These are phyloP conservation scores for Butyriboletus appendiculatus DNA, from an alignment of 1,284 basidiomycete genomes.

Conservation along the genomic window DNA sequence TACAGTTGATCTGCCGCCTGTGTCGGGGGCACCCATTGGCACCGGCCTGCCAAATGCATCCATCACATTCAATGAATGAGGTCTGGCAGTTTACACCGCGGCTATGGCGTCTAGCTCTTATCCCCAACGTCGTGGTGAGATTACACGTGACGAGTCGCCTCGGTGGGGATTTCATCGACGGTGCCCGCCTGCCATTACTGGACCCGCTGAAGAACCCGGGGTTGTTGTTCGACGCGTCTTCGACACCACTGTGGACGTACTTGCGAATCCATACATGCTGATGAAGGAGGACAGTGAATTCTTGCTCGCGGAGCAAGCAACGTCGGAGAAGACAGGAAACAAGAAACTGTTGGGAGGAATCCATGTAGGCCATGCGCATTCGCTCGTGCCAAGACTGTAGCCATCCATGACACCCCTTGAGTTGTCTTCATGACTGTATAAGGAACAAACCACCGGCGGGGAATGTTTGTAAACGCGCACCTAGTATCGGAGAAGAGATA, in stretches of 20 bases:
- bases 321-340: background rate
- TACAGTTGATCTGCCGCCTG: background rate
- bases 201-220: no score
- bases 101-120: conserved; percentile 1
- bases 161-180: no score
- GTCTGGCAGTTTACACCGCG: background rate
- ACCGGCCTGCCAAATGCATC: background rate
- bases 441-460: no score
- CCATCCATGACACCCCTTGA: no score
- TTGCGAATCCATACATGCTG: background rate
- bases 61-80: background rate
- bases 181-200: no score
- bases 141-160: no score
- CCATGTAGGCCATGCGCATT: background rate
- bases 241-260: background rate
- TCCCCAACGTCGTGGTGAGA: background rate
- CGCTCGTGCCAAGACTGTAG: background rate
- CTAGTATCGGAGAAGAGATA: no score
- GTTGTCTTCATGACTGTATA: no score
- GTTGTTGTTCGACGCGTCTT: background rate
- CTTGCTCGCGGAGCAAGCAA: background rate
- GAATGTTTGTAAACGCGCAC: no score
- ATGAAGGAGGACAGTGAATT: background rate
- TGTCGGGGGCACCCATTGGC: background rate
- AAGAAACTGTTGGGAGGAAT: background rate